Evolutionary conservation across 164 flowering plant species (phyloP).

Genomic region (Pachysandra terminalis): DNA sequence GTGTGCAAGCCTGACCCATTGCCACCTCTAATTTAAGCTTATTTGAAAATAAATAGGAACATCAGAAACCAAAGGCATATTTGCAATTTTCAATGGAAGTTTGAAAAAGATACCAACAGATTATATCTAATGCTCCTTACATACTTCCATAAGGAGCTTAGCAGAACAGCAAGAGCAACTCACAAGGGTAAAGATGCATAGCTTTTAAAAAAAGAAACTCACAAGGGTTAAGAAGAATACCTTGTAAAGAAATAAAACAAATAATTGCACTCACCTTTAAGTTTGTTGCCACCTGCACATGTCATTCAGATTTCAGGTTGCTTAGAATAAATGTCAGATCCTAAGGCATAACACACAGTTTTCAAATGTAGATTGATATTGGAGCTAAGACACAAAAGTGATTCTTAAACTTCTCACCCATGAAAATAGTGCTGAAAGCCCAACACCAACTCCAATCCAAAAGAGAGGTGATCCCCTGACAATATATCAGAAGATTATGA

Average conservation of each 20-base stretch:
- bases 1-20: too few relatives aligned
- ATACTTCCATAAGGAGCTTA: too few relatives aligned
- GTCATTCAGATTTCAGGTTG: constrained; percentile 14
- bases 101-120: too few relatives aligned
- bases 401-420: constrained; percentile 45
- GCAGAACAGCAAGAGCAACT: too few relatives aligned
- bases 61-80: too few relatives aligned
- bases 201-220: not conserved
- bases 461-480: constrained; percentile 88
- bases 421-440: constrained; percentile 81
- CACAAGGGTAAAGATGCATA: too few relatives aligned
- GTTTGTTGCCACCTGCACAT: constrained; percentile 47
- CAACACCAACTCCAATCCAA: constrained; percentile 97
- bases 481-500: constrained; percentile 11
- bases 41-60: too few relatives aligned
- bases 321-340: constrained; percentile 8
- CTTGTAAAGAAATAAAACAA: not conserved
- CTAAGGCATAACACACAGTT: not conserved
- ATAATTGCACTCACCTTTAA: constrained; percentile 57
- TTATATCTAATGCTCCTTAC: too few relatives aligned
- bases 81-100: too few relatives aligned
- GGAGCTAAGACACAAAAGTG: not conserved
- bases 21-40: too few relatives aligned
- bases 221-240: not conserved
- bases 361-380: not conserved